Evolutionary conservation across 352 stramenopile species (phyloP).

Genomic region (Pythium volutum): DNA sequence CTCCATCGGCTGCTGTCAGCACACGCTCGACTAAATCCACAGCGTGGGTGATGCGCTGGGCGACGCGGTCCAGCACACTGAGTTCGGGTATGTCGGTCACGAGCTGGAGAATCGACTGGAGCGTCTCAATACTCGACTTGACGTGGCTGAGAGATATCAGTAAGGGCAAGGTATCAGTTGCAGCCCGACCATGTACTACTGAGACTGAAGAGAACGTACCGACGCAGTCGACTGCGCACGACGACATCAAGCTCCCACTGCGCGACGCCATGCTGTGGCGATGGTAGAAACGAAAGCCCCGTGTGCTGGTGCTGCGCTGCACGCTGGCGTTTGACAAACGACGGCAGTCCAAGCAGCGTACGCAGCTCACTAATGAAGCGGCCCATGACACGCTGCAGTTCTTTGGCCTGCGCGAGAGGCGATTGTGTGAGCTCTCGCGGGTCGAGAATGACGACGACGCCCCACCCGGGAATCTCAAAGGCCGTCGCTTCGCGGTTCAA

Average conservation of each 20-base stretch:
- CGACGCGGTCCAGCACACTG: slow-evolving; percentile 62
- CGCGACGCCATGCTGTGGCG: slow-evolving; percentile 43
- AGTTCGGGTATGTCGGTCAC: slow-evolving; percentile 70
- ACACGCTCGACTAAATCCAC: slow-evolving; percentile 53
- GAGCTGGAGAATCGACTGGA: slow-evolving; percentile 71
- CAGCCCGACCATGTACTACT: background rate
- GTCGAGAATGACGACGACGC: slow-evolving; percentile 59
- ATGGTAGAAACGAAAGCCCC: slow-evolving; percentile 44
- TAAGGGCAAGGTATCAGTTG: background rate
- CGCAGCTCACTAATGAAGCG: slow-evolving; percentile 66
- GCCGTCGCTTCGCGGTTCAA: slow-evolving; percentile 31
- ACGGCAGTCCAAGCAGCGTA: slow-evolving; percentile 52
- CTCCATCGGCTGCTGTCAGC: slow-evolving; percentile 13
- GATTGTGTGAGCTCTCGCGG: slow-evolving; percentile 20
- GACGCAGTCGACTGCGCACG: slow-evolving; percentile 39
- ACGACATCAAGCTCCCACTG: slow-evolving; percentile 76
- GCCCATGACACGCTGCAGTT: slow-evolving; percentile 62
- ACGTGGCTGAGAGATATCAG: slow-evolving; percentile 37
- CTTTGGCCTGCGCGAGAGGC: slow-evolving; percentile 1
- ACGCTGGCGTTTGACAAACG: slow-evolving; percentile 36
- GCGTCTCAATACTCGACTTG: slow-evolving; percentile 52
- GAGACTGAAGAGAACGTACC: slow-evolving; percentile 22
- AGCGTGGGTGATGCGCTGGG: slow-evolving; percentile 48
- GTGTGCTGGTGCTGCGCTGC: background rate
- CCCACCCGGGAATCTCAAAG: slow-evolving; percentile 74